Evolutionary conservation across 768 basidiomycete species (phyloP).

Genomic region (Boletus eberwhitei): DNA sequence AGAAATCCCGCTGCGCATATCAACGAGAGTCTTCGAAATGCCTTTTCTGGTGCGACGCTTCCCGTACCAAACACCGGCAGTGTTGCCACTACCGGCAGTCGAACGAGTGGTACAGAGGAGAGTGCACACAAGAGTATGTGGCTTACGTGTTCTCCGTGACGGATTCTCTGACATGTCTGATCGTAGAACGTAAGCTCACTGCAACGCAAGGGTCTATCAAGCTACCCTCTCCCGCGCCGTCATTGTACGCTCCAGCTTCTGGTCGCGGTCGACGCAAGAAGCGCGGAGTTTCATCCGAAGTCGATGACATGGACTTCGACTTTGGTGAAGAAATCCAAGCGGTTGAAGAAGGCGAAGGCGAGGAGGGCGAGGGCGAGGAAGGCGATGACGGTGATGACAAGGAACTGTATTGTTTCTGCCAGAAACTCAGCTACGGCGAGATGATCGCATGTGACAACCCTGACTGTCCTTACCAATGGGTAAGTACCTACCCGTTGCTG

Average conservation of each 20-base stretch:
- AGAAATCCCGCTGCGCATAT: conserved; percentile 40
- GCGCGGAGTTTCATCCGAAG: conserved; percentile 35
- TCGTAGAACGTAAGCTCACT: conserved; percentile 30
- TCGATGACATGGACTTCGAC: conserved; percentile 35
- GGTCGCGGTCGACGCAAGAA: conserved; percentile 34
- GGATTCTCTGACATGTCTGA: neutral
- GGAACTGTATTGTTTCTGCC: conserved; percentile 60
- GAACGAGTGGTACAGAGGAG: conserved; percentile 24
- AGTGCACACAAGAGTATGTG: conserved; percentile 29
- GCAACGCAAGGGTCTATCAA: conserved; percentile 32
- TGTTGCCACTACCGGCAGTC: conserved; percentile 4
- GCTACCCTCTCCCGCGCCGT: conserved; percentile 34
- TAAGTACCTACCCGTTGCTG: conserved; percentile 32
- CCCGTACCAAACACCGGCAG: conserved; percentile 14
- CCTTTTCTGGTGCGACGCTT: conserved; percentile 28
- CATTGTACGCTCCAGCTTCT: conserved; percentile 26
- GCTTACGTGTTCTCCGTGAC: neutral
- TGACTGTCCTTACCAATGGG: conserved; percentile 59
- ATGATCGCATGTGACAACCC: conserved; percentile 66
- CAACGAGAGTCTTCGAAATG: conserved; percentile 38
- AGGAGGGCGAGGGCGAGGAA: conserved; percentile 40
- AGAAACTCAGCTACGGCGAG: conserved; percentile 60
- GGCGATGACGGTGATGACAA: conserved; percentile 56
- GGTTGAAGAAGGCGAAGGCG: conserved; percentile 31
- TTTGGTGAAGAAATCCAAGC: conserved; percentile 30